Evolutionary conservation across 495 filamentous ascomycete species (phyloP), one percentile per base, ranked within the genome.

Genomic region (Niebla homalea): DNA sequence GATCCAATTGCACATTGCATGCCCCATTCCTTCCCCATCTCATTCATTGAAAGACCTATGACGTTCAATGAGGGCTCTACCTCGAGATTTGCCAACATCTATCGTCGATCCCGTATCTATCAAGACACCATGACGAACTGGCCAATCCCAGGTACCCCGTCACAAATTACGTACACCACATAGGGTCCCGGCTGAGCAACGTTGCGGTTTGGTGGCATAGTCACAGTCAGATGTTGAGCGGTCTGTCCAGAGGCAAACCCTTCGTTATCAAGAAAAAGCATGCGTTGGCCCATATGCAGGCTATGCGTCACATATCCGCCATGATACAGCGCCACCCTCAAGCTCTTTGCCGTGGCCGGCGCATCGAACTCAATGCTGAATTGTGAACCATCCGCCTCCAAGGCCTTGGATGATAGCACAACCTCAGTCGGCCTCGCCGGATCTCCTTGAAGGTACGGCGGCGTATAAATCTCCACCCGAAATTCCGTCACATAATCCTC

Each of bases 221-320:
- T 73, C 20, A 77, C 76, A 2, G 55, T 70, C 41, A 82, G 22
- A 0, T 54, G 65, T 58, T 81, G 76, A 44, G 54, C 39, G 4
- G 62, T 62, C 20, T 54, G 55, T 10, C 70, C 72, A 3, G 67
- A 45, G 18, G 32, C 43, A 57, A 67, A 80, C n/a, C 70, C 72
- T n/a, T 58, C 62, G 20, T 58, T 63, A 47, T 80, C 76, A n/a
- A 81, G 62, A 51, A 71, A 67, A 22, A 74, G 47, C 70, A 79
- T 75, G 3, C 79, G 74, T 43, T 80, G 77, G 35, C 75, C 76
- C 78, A 81, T 81, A 56, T 81, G 78, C 29, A 81, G 56, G 22
- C 65, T 70, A 56, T 81, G 78, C 29, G 78, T 81, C 36, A 80
- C 71, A 50, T 76, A 81, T 7, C 77, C 79, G 37, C 76, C 75